Evolutionary conservation across 257 asterid genomes (phyloP).

Genomic region (Fraxinus cuspidata): DNA sequence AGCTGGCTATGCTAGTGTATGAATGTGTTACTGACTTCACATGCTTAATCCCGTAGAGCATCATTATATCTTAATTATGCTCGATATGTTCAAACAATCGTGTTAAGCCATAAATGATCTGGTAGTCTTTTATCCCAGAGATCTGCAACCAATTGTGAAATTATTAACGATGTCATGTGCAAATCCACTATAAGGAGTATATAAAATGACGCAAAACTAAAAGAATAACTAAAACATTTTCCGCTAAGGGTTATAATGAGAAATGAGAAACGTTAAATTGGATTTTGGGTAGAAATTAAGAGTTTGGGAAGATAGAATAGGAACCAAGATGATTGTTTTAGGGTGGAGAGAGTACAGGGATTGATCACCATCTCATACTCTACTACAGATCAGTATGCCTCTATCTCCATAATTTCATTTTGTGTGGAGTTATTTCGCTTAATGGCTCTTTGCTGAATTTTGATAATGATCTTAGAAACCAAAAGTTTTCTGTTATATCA

Average conservation of each 20-base stretch:
- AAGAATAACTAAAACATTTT: neutral
- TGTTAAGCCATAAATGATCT: neutral
- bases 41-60: neutral
- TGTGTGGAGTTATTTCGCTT: conserved; percentile 8
- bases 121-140: neutral
- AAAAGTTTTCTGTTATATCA: neutral
- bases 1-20: neutral
- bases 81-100: neutral
- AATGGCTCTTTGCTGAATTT: conserved; percentile 9
- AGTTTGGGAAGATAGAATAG: neutral
- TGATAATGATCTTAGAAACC: conserved; percentile 14
- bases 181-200: neutral
- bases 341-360: neutral
- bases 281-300: conserved; percentile 1
- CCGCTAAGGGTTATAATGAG: conserved; percentile 3
- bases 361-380: neutral
- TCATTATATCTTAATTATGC: neutral
- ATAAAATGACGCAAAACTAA: neutral
- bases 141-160: neutral
- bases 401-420: conserved; percentile 1
- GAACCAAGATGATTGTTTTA: neutral
- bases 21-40: neutral
- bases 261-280: conserved; percentile 9
- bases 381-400: conserved; percentile 15
- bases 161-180: neutral